These are phyloP conservation scores for Calendula officinalis DNA, from an alignment of 129 eudicot genomes.

Conservation along the genomic window DNA sequence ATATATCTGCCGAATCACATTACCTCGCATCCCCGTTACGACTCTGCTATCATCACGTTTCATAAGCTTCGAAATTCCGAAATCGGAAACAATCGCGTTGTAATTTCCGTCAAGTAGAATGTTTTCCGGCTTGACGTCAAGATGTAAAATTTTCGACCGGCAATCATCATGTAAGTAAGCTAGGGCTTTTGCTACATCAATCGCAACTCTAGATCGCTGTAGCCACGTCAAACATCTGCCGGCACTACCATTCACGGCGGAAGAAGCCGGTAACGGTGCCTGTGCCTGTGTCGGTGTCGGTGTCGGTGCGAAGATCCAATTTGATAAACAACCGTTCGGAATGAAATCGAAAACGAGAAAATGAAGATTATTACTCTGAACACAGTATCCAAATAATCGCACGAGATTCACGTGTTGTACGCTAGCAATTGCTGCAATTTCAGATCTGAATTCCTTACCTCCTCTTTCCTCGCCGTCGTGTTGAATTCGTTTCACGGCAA, in stretches of 20 bases:
- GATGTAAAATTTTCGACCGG: conserved; percentile 59
- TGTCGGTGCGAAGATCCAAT: conserved; percentile 51
- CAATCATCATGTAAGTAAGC: conserved; percentile 89
- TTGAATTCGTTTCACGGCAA: conserved; percentile 73
- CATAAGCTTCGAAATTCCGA: conserved; percentile 74
- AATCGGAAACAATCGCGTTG: conserved; percentile 62
- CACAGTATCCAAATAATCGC: conserved; percentile 53
- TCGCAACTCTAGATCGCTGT: conserved; percentile 41
- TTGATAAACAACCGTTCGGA: conserved; percentile 56
- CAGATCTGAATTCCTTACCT: conserved; percentile 65
- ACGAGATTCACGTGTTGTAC: conserved; percentile 77
- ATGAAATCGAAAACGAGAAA: conserved; percentile 65
- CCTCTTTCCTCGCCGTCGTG: conserved; percentile 55
- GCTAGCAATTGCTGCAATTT: conserved; percentile 73
- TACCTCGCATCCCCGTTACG: conserved; percentile 43
- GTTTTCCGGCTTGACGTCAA: conserved; percentile 82
- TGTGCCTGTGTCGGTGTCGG: too few relatives aligned
- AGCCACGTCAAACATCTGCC: conserved; percentile 65
- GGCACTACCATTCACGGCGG: conserved; percentile 4
- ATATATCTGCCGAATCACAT: not conserved
- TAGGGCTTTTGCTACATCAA: conserved; percentile 75
- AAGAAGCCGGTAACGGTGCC: not conserved
- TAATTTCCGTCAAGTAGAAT: conserved; percentile 51
- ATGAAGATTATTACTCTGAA: conserved; percentile 37
- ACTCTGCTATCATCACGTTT: conserved; percentile 62